Base-by-base conservation (phyloP, 2,329 filamentous ascomycete genomes). In the Fusarium anthophilum region DNA sequence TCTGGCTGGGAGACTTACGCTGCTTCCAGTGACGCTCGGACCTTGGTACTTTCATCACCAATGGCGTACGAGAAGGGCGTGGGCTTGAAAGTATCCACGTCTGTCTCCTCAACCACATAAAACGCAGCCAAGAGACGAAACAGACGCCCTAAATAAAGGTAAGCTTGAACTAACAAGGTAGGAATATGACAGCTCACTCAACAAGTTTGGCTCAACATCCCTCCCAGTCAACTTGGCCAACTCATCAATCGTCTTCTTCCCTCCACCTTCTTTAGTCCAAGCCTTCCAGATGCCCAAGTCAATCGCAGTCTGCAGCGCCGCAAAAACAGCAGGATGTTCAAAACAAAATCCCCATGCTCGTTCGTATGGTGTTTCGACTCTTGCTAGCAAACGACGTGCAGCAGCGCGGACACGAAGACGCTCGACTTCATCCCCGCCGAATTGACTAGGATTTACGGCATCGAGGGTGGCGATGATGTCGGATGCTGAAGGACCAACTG, bases 321-420 rank as follows among this genome's bases (percentile, higher is more conserved):
- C 73, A 41, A 68, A 68, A 2, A 73, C 72, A 18, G 59, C 72
- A 1, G 72, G 63, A 2, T 76, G 73, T 20, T 76, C 73, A 14
- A 75, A 76, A 20, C 70, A 73, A 28, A 76, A 76, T 0, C 73
- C 73, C 73, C 73, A 75, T 7, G 73, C 73, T 38, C 72, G 28
- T 10, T 76, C 73, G 3, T 75, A 73, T 3, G 73, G 70, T 0
- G 63, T 44, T 41, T 75, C 72, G 1, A 76, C 45, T 32, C 63
- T 48, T 11, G 72, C 69, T 41, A 75, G 48, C 0, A 76, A 18
- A 1, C 55, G 66, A n/a, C 73, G 73, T 0, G 72, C 72, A 0
- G 72, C 69, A 0, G 69, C 72, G 9, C 73, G 69, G 53, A 75
- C 66, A 8, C 72, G 55, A 2, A 75, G 66, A 20, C 73, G 69